Evolutionary conservation across 1,284 basidiomycete species (phyloP), one percentile per base, ranked within the genome.

Genomic region (Thecaphora thlaspeos): DNA sequence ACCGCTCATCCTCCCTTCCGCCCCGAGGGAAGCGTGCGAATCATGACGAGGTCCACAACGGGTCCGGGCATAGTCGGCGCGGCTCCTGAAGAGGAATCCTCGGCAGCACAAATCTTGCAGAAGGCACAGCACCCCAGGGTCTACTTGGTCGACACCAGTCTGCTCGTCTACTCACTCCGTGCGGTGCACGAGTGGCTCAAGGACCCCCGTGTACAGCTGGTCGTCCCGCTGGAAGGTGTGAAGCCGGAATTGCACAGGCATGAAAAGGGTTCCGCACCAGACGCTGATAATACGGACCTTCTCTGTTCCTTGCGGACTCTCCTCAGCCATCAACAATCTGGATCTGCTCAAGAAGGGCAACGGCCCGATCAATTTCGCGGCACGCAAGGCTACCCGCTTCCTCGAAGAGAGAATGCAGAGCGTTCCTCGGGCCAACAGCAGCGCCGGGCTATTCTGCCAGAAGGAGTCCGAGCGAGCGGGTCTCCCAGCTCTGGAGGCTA

Each of bases 271-370:
- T n/a, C n/a, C n/a, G n/a, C 21, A 40, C 23, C 14, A 28, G 26
- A 28, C 32, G 43, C 36, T 44, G 39, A n/a, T 41, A 42, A n/a
- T n/a, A n/a, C n/a, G n/a, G 40, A 28, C 7, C 36, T 45, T 44
- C 43, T 58, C 51, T 19, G 48, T 41, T 50, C 28, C 46, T 26
- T 46, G 41, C 48, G 30, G 34, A 32, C n/a, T 23, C n/a, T 15
- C 32, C 4, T 14, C 73, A 91, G 91, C 88, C 5, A 83, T 94
- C 28, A 91, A 90, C 73, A 94, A 91, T 0, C 84, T 95, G n/a
- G 91, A 95, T 77, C 81, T 93, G 5, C 84, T 94, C 67, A 95
- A 95, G 82, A 94, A 93, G 77, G 91, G 91, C 1, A 86, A 86
- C 0, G 87, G 83, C 30, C 80, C 84, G 0, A 83, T 90, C 19